These are phyloP conservation scores for Tulasnella sp. DNA, from an alignment of 768 basidiomycete species.

Conservation along the genomic window DNA sequence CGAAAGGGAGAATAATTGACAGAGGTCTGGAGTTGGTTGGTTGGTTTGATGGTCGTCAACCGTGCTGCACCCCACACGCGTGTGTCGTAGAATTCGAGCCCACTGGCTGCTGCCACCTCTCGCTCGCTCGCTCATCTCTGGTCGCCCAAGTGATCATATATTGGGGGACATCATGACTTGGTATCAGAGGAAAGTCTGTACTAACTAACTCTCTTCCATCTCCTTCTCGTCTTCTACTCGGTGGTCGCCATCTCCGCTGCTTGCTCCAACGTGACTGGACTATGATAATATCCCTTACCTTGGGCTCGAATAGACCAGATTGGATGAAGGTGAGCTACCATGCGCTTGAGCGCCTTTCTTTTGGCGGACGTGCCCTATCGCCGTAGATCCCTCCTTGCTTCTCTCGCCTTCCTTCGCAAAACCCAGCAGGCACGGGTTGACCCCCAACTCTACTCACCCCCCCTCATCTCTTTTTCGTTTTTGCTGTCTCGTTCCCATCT, in stretches of 20 bases:
- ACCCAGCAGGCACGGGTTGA: neutral
- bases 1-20: neutral
- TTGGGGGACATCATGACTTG: neutral
- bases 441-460: neutral
- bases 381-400: neutral
- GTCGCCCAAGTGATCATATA: neutral
- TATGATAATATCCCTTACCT: slow-evolving; percentile 14
- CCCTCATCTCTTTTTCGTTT: neutral
- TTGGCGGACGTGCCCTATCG: slow-evolving; percentile 1
- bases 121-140: neutral
- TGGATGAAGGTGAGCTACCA: slow-evolving; percentile 1
- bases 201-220: neutral
- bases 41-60: neutral
- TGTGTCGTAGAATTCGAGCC: neutral
- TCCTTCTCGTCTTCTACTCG: slow-evolving; percentile 1
- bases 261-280: neutral
- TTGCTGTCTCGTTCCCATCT: neutral
- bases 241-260: no score
- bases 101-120: neutral
- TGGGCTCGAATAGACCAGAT: slow-evolving; percentile 13
- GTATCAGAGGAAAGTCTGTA: neutral
- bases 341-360: neutral
- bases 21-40: neutral
- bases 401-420: neutral
- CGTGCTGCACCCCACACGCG: slow-evolving; percentile 6